Base-by-base conservation (phyloP, 306 rosid species). In the Astragalus membranaceus region DNA sequence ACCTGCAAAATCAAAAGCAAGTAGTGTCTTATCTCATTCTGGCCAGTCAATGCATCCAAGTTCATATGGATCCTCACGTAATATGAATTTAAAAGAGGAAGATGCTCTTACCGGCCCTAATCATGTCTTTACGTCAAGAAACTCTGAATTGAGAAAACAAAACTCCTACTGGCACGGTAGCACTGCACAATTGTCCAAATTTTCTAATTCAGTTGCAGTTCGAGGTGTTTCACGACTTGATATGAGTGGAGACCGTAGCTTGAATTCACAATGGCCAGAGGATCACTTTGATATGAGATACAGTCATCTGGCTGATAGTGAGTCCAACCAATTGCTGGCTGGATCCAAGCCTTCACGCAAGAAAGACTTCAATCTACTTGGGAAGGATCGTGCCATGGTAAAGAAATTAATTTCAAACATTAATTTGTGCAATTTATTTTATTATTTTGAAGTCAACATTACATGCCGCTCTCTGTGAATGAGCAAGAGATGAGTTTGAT, bases 151-250 rank as follows among this genome's bases (percentile, higher is more conserved):
- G 72, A 80, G 91, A 57, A 82, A 70, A 64, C 91, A 84, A 72
- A 78, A 35, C 30, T 81, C 94, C 26, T 64, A 3, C 12, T 44
- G 70, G 79, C 74, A 81, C 6, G 72, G 68, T 60, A 77, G 85
- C 16, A 60, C 75, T 6, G 75, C 75, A 48, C 81, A 84, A 33
- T 63, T 88, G 6, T 85, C 91, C 35, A 79, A 80, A 75, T 87
- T 82, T 82, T 87, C 97, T 49, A 88, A 72, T 78, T 91, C 96
- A 0, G 79, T 85, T 36, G 87, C 88, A 17, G 74, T 29, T 54
- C 84, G 81, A 60, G 84, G 85, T 60, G 85, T 58, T 72, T 88
- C 82, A 11, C 73, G 23, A 52, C 82, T 85, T 54, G 88, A 74
- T 41, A 73, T 82, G 55, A 50, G 74, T 64, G 79, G 78, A 39